Percentiles rank a stretch among this genome's conserved stretches.
Evolutionary conservation across 345 rosid species (phyloP).

Genomic region (Eucalyptus shirleyi): DNA sequence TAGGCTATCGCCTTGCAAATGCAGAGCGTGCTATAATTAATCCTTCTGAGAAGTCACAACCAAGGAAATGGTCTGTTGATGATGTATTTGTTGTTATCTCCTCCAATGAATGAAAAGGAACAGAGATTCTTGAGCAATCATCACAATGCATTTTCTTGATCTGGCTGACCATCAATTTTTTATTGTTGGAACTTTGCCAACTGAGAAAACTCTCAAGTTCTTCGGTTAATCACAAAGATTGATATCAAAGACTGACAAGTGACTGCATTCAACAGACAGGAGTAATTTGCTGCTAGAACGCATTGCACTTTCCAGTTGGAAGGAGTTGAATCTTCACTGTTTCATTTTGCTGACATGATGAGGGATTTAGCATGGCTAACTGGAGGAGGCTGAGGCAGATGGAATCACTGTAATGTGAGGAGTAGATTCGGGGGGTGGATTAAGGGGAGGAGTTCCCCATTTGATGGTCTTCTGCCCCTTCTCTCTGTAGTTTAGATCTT

Average conservation of each 20-base stretch:
- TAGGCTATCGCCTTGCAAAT: slow-evolving; percentile 63
- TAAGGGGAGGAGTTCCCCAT: neutral
- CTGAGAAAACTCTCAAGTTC: neutral
- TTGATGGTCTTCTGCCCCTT: neutral
- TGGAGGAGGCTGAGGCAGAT: neutral
- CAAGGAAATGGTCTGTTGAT: slow-evolving; percentile 69
- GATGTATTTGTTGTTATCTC: slow-evolving; percentile 89
- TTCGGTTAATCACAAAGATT: neutral
- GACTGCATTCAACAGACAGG: neutral
- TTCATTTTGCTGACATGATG: neutral
- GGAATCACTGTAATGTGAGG: neutral
- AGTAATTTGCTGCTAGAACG: neutral
- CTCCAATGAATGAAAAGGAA: slow-evolving; percentile 20
- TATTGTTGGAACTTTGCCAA: neutral
- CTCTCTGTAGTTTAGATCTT: neutral
- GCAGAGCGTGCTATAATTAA: slow-evolving; percentile 70
- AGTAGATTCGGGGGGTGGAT: neutral
- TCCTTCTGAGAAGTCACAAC: slow-evolving; percentile 46
- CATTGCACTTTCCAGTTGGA: neutral
- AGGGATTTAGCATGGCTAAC: neutral
- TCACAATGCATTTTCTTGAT: neutral
- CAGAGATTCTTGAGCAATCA: neutral
- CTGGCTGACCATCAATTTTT: neutral
- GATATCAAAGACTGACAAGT: neutral
- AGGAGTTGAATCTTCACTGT: neutral